Base-by-base conservation (phyloP, 2,329 filamentous ascomycete genomes). In the Exophiala dermatitidis region DNA sequence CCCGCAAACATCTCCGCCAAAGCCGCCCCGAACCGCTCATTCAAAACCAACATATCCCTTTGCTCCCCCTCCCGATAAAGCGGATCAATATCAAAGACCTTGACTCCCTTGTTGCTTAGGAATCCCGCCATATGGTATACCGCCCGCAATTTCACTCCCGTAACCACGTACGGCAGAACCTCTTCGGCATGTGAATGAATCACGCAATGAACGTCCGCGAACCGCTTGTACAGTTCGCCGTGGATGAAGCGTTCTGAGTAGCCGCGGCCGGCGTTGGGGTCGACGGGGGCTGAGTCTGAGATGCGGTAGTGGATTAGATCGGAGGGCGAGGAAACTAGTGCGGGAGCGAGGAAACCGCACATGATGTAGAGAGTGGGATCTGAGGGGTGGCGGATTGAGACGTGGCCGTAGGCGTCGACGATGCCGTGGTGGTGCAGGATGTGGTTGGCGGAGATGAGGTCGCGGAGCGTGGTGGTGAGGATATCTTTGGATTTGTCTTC, bases 381-480 rank as follows among this genome's bases (percentile, higher is more conserved):
- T 28, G 64, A 51, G 0, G 77, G 77, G 53, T 77, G 73, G 5
- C 78, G 71, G 33, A 79, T 69, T 2, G 77, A 79, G n/a, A 81
- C 68, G 58, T 82, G 78, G n/a, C 78, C 77, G 60, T 77, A 81
- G 0, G 75, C 77, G 53, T 80, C 78, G 34, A 81, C 62, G 5
- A 80, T 69, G 32, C 44, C 43, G 38, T 79, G 68, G 51, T 75
- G 63, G 63, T 79, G 74, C 1, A 81, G 72, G 47, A 80, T 79
- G 61, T 60, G 58, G 56, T 60, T 60, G 28, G 58, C 58, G 2
- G 46, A 54, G 48, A 60, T 58, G 36, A 60, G 53, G 42, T 58
- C 55, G 41, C 56, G 52, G 6, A 59, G 51, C 8, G 51, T 47
- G 28, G 37, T n/a, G 2, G 34, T 52, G 37, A 59, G 48, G n/a